phyloP scores from a whole-genome alignment of 495 filamentous ascomycete species.

The Penicillium coprophilum region DNA sequence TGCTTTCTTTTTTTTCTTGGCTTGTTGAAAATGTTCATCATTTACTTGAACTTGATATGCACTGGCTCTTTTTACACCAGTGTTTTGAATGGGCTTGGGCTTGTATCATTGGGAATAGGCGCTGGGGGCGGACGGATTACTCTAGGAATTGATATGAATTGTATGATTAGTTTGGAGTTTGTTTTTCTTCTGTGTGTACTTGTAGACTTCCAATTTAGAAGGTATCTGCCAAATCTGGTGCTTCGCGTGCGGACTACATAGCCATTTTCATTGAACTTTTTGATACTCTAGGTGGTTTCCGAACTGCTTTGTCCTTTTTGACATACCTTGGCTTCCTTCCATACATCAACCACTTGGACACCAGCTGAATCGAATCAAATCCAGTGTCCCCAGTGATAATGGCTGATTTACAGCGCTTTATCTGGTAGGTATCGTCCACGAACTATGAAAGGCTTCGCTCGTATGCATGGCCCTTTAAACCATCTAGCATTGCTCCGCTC shows the following conservation, averaged over 20 bases:
- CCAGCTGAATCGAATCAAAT: neutral
- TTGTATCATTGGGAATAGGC: slow-evolving; percentile 40
- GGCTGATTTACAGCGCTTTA: neutral
- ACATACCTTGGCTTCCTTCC: neutral
- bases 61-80: slow-evolving; percentile 28
- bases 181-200: neutral
- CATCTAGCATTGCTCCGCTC: neutral
- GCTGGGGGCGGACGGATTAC: slow-evolving; percentile 22
- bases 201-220: neutral
- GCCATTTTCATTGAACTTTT: too few species aligned
- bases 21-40: slow-evolving; percentile 21
- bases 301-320: neutral
- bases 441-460: neutral
- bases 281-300: neutral
- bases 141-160: slow-evolving; percentile 37
- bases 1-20: slow-evolving; percentile 12
- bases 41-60: slow-evolving; percentile 20
- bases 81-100: slow-evolving; percentile 29
- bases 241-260: too few species aligned
- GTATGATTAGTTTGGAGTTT: slow-evolving; percentile 37
- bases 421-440: too few species aligned
- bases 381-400: neutral
- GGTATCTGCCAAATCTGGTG: neutral
- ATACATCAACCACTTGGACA: neutral
- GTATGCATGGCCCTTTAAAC: neutral